Evolutionary conservation across 495 filamentous ascomycete genomes (phyloP).

Genomic region (Cladorrhinum samala): DNA sequence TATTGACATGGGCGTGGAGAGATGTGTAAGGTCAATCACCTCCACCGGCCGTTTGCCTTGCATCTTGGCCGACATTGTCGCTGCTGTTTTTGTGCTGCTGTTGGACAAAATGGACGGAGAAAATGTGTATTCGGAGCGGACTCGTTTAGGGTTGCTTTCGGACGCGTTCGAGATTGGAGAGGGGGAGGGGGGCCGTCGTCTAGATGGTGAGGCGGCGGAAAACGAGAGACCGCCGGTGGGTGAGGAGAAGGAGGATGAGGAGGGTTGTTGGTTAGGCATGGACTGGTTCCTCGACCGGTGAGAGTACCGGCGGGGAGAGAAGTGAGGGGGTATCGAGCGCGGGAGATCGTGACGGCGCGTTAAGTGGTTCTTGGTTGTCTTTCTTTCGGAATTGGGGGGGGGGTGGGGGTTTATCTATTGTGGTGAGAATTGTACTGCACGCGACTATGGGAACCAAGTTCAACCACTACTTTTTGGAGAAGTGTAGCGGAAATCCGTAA

Average conservation of each 20-base stretch:
- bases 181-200: slow-evolving; percentile 9
- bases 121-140: slow-evolving; percentile 23
- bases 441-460: too few species aligned
- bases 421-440: too few species aligned
- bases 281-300: not conserved
- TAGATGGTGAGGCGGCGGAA: not conserved
- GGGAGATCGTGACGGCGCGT: too few species aligned
- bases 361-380: too few species aligned
- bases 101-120: slow-evolving; percentile 6
- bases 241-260: not conserved
- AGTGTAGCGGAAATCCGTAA: too few species aligned
- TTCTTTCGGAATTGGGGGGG: too few species aligned
- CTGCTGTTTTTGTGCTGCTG: not conserved
- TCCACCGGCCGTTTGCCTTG: slow-evolving; percentile 35
- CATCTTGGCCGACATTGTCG: slow-evolving; percentile 29
- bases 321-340: not conserved
- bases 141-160: slow-evolving; percentile 22
- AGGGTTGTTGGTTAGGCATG: not conserved
- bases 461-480: too few species aligned
- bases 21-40: slow-evolving; percentile 32
- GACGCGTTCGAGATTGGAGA: slow-evolving; percentile 3
- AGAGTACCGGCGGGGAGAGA: not conserved
- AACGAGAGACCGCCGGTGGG: not conserved
- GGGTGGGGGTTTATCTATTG: too few species aligned
- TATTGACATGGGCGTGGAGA: not conserved